These are phyloP conservation scores for Tuber indicum DNA, from an alignment of 495 filamentous ascomycete genomes.

Conservation along the genomic window DNA sequence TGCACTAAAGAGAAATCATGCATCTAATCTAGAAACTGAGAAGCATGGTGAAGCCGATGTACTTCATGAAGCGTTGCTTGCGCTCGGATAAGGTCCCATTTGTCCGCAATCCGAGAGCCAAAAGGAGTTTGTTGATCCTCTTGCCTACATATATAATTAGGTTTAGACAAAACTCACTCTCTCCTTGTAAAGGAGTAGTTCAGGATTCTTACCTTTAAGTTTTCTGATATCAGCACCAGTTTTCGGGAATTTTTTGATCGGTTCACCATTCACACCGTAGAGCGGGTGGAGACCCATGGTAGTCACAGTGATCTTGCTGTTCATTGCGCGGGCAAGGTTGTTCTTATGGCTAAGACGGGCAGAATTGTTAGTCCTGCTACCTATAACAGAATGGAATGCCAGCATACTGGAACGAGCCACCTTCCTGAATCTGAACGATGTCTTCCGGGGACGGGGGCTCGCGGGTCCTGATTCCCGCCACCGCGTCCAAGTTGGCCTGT, in stretches of 20 bases:
- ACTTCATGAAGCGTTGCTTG: slow-evolving; percentile 13
- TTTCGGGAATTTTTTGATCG: slow-evolving; percentile 9
- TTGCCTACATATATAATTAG: slow-evolving; percentile 4
- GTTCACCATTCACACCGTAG: slow-evolving; percentile 5
- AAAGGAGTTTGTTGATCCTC: slow-evolving; percentile 19
- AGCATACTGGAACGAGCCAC: not conserved
- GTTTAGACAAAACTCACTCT: slow-evolving; percentile 12
- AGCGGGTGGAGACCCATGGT: slow-evolving; percentile 13
- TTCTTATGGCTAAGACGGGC: not conserved
- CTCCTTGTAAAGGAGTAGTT: too few species aligned
- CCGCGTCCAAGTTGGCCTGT: not conserved
- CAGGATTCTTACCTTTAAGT: not conserved
- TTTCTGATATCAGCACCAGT: not conserved
- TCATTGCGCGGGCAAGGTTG: slow-evolving; percentile 16
- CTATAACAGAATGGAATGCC: not conserved
- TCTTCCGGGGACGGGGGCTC: fast-evolving
- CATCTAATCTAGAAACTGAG: too few species aligned
- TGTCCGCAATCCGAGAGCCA: slow-evolving; percentile 9
- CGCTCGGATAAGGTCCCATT: not conserved
- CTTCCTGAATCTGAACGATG: not conserved
- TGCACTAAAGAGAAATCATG: not conserved
- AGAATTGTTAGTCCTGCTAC: not conserved
- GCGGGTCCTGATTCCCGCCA: not conserved
- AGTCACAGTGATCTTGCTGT: slow-evolving; percentile 14
- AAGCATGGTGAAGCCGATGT: slow-evolving; percentile 10